Evolutionary conservation across 495 filamentous ascomycete species (phyloP).

Genomic region (Ramalina peruviana): DNA sequence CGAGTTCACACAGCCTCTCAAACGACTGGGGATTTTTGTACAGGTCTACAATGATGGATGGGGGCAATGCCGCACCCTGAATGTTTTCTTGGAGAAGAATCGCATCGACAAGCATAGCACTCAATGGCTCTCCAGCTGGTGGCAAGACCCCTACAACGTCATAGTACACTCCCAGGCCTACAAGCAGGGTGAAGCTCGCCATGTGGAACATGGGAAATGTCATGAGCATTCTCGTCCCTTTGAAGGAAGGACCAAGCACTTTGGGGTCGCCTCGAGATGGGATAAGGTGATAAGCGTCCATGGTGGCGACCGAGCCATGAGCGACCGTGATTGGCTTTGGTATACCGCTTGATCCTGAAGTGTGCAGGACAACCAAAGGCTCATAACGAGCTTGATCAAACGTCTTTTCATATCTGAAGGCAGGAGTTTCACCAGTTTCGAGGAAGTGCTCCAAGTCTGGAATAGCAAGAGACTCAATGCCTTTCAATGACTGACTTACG

Average conservation of each 20-base stretch:
- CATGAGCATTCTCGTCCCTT: constrained; percentile 5
- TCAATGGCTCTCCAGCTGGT: background rate
- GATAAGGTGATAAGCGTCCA: constrained; percentile 6
- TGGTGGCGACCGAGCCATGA: constrained; percentile 14
- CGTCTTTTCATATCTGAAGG: constrained; percentile 21
- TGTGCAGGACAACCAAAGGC: constrained; percentile 26
- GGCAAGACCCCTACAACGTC: constrained; percentile 1
- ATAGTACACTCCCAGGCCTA: background rate
- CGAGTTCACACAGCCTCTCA: background rate
- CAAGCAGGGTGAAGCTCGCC: background rate
- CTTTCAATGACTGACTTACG: constrained; percentile 1
- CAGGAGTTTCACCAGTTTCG: background rate
- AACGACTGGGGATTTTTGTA: background rate
- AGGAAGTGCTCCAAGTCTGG: constrained; percentile 15
- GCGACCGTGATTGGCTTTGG: constrained; percentile 28
- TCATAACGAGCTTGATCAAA: constrained; percentile 20
- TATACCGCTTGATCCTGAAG: constrained; percentile 31
- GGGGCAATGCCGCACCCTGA: background rate
- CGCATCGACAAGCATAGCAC: background rate
- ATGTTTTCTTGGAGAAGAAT: constrained; percentile 1
- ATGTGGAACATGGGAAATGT: constrained; percentile 7
- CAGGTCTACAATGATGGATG: constrained; percentile 2
- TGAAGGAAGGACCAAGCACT: background rate
- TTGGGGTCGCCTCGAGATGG: background rate
- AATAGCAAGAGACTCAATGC: constrained; percentile 11